These are phyloP conservation scores for Geum urbanum DNA, from an alignment of 306 rosid genomes.

Conservation along the genomic window DNA sequence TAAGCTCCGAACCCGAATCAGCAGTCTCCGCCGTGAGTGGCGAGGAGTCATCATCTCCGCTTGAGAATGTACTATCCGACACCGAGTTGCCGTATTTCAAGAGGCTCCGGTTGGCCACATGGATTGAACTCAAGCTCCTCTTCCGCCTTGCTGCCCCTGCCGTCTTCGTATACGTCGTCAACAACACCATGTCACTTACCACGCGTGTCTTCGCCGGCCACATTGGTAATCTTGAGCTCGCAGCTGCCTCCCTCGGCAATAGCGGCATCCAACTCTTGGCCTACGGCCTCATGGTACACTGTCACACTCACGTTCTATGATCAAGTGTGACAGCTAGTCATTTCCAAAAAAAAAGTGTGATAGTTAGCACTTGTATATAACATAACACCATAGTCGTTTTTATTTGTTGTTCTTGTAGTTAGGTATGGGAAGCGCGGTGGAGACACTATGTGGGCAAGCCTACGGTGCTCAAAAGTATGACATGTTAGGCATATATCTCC, in stretches of 20 bases:
- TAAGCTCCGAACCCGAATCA: background rate
- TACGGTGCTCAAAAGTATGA: slow-evolving; percentile 57
- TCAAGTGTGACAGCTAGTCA: too few species aligned
- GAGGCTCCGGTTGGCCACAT: slow-evolving; percentile 40
- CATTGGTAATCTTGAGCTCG: slow-evolving; percentile 71
- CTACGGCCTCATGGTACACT: slow-evolving; percentile 71
- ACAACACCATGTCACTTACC: slow-evolving; percentile 55
- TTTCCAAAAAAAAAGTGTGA: too few species aligned
- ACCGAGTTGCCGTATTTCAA: slow-evolving; percentile 24
- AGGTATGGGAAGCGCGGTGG: slow-evolving; percentile 91
- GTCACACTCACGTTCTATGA: too few species aligned
- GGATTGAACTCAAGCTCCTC: slow-evolving; percentile 61
- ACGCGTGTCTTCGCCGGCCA: slow-evolving; percentile 69
- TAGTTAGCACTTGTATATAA: too few species aligned
- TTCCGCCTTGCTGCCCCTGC: slow-evolving; percentile 63
- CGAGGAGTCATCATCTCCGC: slow-evolving; percentile 25
- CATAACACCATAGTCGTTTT: background rate
- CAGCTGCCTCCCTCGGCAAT: slow-evolving; percentile 78
- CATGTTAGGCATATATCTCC: slow-evolving; percentile 67
- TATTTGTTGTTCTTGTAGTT: slow-evolving; percentile 31
- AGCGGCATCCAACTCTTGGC: slow-evolving; percentile 68
- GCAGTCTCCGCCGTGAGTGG: background rate
- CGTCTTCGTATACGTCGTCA: slow-evolving; percentile 54
- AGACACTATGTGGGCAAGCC: slow-evolving; percentile 76
- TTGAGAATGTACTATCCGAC: slow-evolving; percentile 48